A percentile compares a stretch with the other conserved stretches of the same genome.
These are phyloP conservation scores for Buddleja alternifolia DNA, from an alignment of 257 asterid species.

Conservation along the genomic window DNA sequence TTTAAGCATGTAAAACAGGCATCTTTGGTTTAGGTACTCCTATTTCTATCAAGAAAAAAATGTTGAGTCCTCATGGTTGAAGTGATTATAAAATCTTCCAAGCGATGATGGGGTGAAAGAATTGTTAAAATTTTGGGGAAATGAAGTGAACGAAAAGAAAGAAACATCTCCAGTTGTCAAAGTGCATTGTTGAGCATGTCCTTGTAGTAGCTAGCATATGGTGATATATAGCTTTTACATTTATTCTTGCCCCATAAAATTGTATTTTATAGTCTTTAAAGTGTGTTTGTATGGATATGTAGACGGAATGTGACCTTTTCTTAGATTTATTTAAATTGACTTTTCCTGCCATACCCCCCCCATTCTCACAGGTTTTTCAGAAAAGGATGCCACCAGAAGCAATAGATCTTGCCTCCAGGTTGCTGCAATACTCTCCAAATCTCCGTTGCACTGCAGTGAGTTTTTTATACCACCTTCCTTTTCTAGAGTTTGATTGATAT, in stretches of 20 bases:
- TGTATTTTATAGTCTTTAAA: conserved; percentile 3
- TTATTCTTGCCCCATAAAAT: background rate
- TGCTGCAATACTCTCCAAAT: conserved; percentile 93
- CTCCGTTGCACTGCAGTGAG: conserved; percentile 96
- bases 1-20: background rate
- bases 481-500: background rate
- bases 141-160: background rate
- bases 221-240: conserved; percentile 1
- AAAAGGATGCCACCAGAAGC: conserved; percentile 99
- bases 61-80: background rate
- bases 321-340: conserved; percentile 13
- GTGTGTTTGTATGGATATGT: conserved; percentile 6
- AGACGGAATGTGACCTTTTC: background rate
- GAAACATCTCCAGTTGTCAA: background rate
- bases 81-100: background rate
- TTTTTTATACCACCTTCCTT: conserved; percentile 27
- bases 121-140: no score
- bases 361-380: conserved; percentile 69
- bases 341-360: background rate
- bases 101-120: no score
- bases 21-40: background rate
- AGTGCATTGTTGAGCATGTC: background rate
- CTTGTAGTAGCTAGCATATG: background rate
- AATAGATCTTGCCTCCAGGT: conserved; percentile 91
- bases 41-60: background rate